phyloP scores from a whole-genome alignment of 805 yeast genomes.

The Kodamaea leandrae region DNA sequence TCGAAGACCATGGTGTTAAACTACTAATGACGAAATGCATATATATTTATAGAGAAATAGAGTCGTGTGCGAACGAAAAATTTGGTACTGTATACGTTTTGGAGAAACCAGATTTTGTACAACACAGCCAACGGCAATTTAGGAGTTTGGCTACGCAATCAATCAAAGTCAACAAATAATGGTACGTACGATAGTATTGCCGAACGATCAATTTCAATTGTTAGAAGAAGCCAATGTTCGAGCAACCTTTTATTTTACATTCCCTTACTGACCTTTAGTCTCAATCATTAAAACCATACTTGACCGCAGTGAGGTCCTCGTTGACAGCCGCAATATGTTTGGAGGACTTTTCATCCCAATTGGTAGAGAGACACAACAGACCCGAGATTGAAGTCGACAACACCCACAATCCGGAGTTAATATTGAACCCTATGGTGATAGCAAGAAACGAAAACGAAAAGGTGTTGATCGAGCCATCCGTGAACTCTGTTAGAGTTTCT shows the following conservation, averaged over 20 bases:
- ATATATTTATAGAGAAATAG: neutral
- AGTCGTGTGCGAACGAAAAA: slow-evolving; percentile 1
- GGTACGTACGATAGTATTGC: neutral
- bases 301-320: slow-evolving; percentile 89
- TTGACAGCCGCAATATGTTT: slow-evolving; percentile 90
- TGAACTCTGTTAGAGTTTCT: slow-evolving; percentile 87
- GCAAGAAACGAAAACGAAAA: slow-evolving; percentile 92
- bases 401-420: slow-evolving; percentile 67
- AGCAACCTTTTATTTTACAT: neutral
- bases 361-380: slow-evolving; percentile 94
- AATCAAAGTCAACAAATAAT: neutral
- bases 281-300: slow-evolving; percentile 93
- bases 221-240: neutral
- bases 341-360: slow-evolving; percentile 91
- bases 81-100: neutral
- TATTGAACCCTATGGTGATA: slow-evolving; percentile 84
- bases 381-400: slow-evolving; percentile 92
- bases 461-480: slow-evolving; percentile 89
- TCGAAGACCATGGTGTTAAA: slow-evolving; percentile 8
- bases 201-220: neutral
- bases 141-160: neutral
- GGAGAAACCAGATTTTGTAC: slow-evolving; percentile 2
- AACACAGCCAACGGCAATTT: slow-evolving; percentile 3
- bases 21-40: neutral
- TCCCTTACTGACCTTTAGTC: slow-evolving; percentile 47